Conservation (phyloP, 2,329 filamentous ascomycete genomes). For the Cadophora sp. region DNA sequence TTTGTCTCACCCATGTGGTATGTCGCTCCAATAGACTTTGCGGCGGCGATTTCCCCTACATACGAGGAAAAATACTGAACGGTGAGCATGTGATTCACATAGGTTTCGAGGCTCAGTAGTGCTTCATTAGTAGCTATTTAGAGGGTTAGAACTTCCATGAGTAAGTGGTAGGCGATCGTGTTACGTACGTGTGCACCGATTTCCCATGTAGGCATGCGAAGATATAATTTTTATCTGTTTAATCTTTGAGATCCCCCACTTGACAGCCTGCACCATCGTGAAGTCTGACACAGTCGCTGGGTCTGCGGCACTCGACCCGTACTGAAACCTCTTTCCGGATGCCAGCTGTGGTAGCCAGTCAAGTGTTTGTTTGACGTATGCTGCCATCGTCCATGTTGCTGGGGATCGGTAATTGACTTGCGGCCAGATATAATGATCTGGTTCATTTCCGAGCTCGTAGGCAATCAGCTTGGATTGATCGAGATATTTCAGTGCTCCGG, state of each 20-base stretch:
- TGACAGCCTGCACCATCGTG: neutral
- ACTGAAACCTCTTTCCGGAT: neutral
- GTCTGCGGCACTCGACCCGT: neutral
- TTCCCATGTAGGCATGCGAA: neutral
- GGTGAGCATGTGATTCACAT: neutral
- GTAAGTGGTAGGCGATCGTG: no score
- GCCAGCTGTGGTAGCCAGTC: neutral
- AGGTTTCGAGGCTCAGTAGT: neutral
- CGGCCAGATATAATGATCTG: neutral
- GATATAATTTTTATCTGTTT: neutral
- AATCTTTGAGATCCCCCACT: neutral
- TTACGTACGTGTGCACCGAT: neutral
- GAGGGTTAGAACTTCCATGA: neutral
- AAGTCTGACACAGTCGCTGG: neutral
- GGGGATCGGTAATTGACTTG: neutral
- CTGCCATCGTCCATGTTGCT: neutral
- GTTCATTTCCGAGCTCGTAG: neutral
- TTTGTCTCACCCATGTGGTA: conserved; percentile 1
- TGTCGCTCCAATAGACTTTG: neutral
- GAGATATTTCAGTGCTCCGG: neutral
- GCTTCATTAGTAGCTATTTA: neutral
- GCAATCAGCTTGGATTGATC: neutral
- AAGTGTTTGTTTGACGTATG: neutral
- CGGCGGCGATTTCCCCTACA: neutral
- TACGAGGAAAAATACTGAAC: neutral